A percentile compares a stretch with the other conserved stretches of the same genome.
Evolutionary conservation across 495 filamentous ascomycete species (phyloP).

Genomic region (Penicillium roqueforti): DNA sequence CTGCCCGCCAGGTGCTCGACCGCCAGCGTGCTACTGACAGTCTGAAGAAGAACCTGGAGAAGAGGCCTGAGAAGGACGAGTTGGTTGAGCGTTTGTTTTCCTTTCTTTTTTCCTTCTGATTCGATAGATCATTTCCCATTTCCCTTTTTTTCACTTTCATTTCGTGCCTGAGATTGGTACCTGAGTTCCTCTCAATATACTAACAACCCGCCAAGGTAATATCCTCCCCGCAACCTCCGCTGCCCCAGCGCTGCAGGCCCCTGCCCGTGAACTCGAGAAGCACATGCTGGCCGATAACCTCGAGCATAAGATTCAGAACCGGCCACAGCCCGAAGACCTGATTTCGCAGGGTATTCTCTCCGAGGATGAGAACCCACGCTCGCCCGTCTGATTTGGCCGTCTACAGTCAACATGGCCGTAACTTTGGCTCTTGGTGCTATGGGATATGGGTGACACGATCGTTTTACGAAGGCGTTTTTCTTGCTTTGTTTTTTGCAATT

Average conservation of each 20-base stretch:
- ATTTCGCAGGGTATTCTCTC: slow-evolving; percentile 72
- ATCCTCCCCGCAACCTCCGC: slow-evolving; percentile 68
- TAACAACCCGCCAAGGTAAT: slow-evolving; percentile 51
- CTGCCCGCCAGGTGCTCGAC: slow-evolving; percentile 57
- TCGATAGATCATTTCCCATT: not conserved
- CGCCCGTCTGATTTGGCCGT: slow-evolving; percentile 4
- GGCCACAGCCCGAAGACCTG: slow-evolving; percentile 70
- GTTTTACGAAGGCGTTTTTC: slow-evolving; percentile 8
- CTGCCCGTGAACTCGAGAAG: slow-evolving; percentile 75
- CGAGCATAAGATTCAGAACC: slow-evolving; percentile 73
- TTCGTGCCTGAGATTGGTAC: not conserved
- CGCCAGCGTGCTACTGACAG: slow-evolving; percentile 59
- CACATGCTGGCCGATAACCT: slow-evolving; percentile 81
- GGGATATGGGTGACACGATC: slow-evolving; percentile 5
- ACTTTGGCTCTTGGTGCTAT: not conserved
- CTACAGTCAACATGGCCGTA: not conserved
- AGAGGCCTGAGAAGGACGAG: slow-evolving; percentile 59
- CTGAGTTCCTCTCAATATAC: not conserved
- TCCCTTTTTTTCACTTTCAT: not conserved
- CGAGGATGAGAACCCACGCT: slow-evolving; percentile 52
- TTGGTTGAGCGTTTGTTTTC: slow-evolving; percentile 64
- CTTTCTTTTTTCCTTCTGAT: not conserved
- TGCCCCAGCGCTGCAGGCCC: slow-evolving; percentile 68
- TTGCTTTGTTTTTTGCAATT: not conserved
- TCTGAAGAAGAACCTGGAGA: slow-evolving; percentile 63